phyloP scores from a whole-genome alignment of 2,329 filamentous ascomycete species.

The Alternaria conjuncta region DNA sequence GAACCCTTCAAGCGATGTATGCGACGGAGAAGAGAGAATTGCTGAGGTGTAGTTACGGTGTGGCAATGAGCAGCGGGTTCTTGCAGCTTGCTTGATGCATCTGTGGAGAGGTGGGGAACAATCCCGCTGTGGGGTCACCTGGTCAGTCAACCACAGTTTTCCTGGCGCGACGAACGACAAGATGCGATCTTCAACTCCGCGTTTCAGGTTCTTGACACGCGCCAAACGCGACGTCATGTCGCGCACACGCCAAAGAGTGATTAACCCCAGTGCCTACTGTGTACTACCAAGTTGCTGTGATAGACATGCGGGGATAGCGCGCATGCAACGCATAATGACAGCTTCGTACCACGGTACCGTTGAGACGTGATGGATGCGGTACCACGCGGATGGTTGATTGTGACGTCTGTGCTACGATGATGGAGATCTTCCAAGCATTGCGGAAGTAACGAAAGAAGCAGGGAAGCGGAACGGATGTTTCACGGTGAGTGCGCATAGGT shows the following conservation, averaged over 20 bases:
- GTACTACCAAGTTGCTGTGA: neutral
- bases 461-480: neutral
- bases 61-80: constrained; percentile 8
- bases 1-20: neutral
- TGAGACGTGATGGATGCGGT: constrained; percentile 12
- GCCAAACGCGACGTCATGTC: neutral
- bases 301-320: neutral
- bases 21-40: neutral
- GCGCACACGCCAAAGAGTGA: neutral
- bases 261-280: neutral
- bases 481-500: neutral
- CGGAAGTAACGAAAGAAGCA: neutral
- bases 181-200: neutral
- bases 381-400: constrained; percentile 12
- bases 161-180: neutral
- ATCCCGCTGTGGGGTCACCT: neutral
- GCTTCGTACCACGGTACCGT: constrained; percentile 16
- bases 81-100: constrained; percentile 3
- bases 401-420: constrained; percentile 2
- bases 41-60: constrained; percentile 2
- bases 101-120: neutral
- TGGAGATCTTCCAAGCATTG: neutral
- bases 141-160: neutral
- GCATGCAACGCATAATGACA: constrained; percentile 9
- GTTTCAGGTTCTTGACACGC: neutral